phyloP scores from a whole-genome alignment of 2,329 filamentous ascomycete genomes.

The Graphiopsis chlorocephala region DNA sequence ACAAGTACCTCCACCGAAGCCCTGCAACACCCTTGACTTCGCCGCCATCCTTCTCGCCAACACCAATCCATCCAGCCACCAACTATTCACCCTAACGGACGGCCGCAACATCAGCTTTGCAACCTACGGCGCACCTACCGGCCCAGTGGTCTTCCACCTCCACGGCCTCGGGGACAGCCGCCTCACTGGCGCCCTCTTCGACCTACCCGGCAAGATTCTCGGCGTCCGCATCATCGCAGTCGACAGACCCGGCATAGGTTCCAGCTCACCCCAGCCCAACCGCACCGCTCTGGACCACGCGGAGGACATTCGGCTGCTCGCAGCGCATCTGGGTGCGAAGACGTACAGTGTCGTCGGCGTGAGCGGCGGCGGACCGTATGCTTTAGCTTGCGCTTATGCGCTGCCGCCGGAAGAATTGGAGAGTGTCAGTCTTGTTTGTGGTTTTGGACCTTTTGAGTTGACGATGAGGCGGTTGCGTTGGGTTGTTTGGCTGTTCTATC shows the following conservation, averaged over 20 bases:
- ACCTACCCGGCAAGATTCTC: slow-evolving; percentile 35
- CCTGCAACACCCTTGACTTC: not conserved
- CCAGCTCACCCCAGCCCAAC: slow-evolving; percentile 39
- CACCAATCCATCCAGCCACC: not conserved
- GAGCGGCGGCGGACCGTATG: slow-evolving; percentile 49
- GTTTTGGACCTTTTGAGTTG: not conserved
- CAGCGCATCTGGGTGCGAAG: slow-evolving; percentile 39
- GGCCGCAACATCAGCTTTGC: slow-evolving; percentile 45
- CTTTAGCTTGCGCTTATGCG: slow-evolving; percentile 44
- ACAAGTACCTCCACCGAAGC: not conserved
- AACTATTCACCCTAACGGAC: slow-evolving; percentile 21
- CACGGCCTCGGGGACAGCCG: slow-evolving; percentile 46
- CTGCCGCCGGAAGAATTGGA: slow-evolving; percentile 29
- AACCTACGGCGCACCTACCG: slow-evolving; percentile 39
- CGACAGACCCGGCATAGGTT: slow-evolving; percentile 46
- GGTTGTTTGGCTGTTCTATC: slow-evolving; percentile 3
- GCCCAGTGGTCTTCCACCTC: slow-evolving; percentile 41
- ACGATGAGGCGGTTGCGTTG: not conserved
- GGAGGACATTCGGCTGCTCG: slow-evolving; percentile 42
- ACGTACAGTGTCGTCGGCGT: slow-evolving; percentile 45
- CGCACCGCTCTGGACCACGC: slow-evolving; percentile 43
- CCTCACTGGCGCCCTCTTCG: slow-evolving; percentile 39
- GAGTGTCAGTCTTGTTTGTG: not conserved
- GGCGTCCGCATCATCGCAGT: slow-evolving; percentile 41
- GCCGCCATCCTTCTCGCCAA: not conserved